Evolutionary conservation across 306 rosid genomes (phyloP).

Genomic region (Prunus persica): Prunus_persica_NCBIv2 NC_034012.1:2991001-2991500

Average conservation of each 20-base stretch:
- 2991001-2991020: slow-evolving; percentile 46
- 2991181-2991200: slow-evolving; percentile 89
- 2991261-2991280: background rate
- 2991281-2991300: background rate
- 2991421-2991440: too few relatives aligned
- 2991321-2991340: slow-evolving; percentile 90
- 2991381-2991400: slow-evolving; percentile 56
- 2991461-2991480: slow-evolving; percentile 58
- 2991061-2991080: background rate
- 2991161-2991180: slow-evolving; percentile 82
- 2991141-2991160: slow-evolving; percentile 42
- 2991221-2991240: background rate
- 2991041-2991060: background rate
- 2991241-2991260: background rate
- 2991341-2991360: slow-evolving; percentile 91
- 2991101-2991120: background rate
- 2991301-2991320: slow-evolving; percentile 77
- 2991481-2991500: slow-evolving; percentile 78
- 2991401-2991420: background rate
- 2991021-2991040: background rate
- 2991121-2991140: background rate
- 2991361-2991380: slow-evolving; percentile 84
- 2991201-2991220: background rate
- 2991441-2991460: background rate
- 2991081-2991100: background rate